Percentiles rank a stretch among this genome's conserved stretches.
These are phyloP conservation scores for Cladosporium sp. DNA, from an alignment of 2,329 filamentous ascomycete species.

Conservation along the genomic window DNA sequence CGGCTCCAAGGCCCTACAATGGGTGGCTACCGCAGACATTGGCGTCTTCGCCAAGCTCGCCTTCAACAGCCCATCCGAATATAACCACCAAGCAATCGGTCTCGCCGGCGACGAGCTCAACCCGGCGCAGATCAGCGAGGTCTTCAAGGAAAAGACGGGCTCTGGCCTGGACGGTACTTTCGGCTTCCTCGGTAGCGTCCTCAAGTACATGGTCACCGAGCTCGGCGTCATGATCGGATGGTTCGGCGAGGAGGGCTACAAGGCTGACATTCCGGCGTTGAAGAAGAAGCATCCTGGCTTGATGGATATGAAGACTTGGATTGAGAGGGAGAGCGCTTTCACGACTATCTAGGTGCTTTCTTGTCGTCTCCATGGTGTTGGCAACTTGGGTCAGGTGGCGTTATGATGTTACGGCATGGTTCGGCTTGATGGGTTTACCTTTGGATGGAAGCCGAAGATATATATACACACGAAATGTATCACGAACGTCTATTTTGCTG, in stretches of 20 bases:
- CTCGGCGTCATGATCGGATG: conserved; percentile 41
- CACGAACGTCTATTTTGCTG: neutral
- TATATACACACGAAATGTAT: conserved; percentile 5
- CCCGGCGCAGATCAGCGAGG: conserved; percentile 47
- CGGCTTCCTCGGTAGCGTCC: conserved; percentile 42
- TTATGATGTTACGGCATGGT: conserved; percentile 6
- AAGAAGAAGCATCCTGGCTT: conserved; percentile 48
- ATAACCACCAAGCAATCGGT: conserved; percentile 48
- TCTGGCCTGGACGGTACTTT: conserved; percentile 47
- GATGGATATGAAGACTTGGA: conserved; percentile 37
- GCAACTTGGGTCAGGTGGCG: neutral
- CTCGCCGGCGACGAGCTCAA: conserved; percentile 57
- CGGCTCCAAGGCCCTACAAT: conserved; percentile 37
- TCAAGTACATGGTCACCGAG: conserved; percentile 46
- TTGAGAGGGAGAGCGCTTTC: conserved; percentile 34
- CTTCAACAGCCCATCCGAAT: conserved; percentile 48
- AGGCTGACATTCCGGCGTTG: conserved; percentile 48
- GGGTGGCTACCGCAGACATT: conserved; percentile 51
- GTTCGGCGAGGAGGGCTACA: conserved; percentile 53
- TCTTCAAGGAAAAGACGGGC: conserved; percentile 51
- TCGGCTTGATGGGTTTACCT: neutral
- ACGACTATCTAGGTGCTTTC: conserved; percentile 18
- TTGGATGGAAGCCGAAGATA: neutral
- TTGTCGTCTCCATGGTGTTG: neutral
- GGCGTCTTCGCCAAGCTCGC: conserved; percentile 53